phyloP scores from a whole-genome alignment of 495 filamentous ascomycete genomes.

The Aspergillus hancockii region DNA sequence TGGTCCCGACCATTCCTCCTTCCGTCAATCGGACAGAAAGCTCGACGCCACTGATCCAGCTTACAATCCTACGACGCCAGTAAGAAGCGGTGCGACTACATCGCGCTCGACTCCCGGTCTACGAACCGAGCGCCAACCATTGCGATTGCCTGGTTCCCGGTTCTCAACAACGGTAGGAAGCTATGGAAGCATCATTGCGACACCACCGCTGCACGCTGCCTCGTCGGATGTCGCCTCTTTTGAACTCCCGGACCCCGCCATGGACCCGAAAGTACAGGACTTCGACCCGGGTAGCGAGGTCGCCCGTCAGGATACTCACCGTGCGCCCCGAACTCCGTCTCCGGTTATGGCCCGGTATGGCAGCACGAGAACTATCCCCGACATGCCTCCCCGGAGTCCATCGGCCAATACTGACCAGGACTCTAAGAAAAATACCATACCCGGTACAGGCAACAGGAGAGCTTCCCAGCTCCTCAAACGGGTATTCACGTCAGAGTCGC shows the following conservation, averaged over 20 bases:
- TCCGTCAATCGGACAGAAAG: conserved; percentile 24
- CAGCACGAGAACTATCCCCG: conserved; percentile 16
- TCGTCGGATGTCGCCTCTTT: conserved; percentile 50
- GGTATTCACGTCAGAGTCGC: conserved; percentile 34
- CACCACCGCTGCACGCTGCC: conserved; percentile 49
- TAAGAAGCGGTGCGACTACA: conserved; percentile 15
- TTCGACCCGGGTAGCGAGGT: conserved; percentile 25
- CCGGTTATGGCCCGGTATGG: conserved; percentile 30
- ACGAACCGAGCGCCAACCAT: conserved; percentile 38
- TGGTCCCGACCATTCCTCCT: conserved; percentile 15
- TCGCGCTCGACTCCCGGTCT: conserved; percentile 30
- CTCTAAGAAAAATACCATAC: conserved; percentile 16
- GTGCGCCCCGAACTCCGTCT: conserved; percentile 25
- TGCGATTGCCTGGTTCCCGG: conserved; percentile 40
- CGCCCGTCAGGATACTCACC: conserved; percentile 7
- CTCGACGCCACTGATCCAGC: conserved; percentile 22
- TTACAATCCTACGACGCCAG: conserved; percentile 15
- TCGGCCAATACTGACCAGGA: conserved; percentile 15
- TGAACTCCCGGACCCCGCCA: conserved; percentile 74
- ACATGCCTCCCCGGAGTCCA: conserved; percentile 13
- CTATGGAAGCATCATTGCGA: conserved; percentile 77
- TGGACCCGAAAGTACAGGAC: conserved; percentile 48
- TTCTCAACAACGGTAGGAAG: conserved; percentile 41
- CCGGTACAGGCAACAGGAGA: conserved; percentile 22
- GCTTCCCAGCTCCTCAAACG: conserved; percentile 38